A percentile compares a stretch with the other conserved stretches of the same genome.
These are phyloP conservation scores for Eudorina sp. DNA, from an alignment of 139 green algal genomes.

Conservation along the genomic window DNA sequence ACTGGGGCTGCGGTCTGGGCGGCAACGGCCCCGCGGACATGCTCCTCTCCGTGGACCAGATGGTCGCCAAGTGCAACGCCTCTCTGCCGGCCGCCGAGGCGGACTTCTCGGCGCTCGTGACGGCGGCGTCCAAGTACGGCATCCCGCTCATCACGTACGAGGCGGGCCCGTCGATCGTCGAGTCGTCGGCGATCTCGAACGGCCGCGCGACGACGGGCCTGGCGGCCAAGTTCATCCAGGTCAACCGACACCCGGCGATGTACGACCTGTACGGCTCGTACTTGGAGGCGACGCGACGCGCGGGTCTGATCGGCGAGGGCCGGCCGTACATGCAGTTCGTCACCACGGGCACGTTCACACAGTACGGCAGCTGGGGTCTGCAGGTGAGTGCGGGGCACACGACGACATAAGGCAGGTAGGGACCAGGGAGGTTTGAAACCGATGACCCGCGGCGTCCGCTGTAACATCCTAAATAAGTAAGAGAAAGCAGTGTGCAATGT, in stretches of 20 bases:
- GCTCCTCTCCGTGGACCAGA: slow-evolving; percentile 38
- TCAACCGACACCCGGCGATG: slow-evolving; percentile 55
- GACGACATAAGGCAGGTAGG: too few species aligned
- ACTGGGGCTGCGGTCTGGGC: slow-evolving; percentile 52
- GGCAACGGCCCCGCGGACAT: slow-evolving; percentile 30
- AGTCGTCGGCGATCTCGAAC: slow-evolving; percentile 30
- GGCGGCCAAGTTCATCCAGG: slow-evolving; percentile 19
- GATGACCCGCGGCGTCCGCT: too few species aligned
- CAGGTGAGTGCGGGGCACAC: slow-evolving; percentile 22
- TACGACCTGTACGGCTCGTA: slow-evolving; percentile 42
- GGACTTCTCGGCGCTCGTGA: background rate
- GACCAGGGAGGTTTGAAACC: too few species aligned
- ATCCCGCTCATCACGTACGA: slow-evolving; percentile 56
- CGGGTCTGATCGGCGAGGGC: slow-evolving; percentile 17
- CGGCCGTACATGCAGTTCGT: slow-evolving; percentile 45
- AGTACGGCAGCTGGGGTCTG: slow-evolving; percentile 47
- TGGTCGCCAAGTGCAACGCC: slow-evolving; percentile 45
- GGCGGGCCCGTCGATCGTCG: slow-evolving; percentile 45
- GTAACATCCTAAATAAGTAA: too few species aligned
- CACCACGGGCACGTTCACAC: background rate
- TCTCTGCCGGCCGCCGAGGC: background rate
- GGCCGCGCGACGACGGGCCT: background rate
- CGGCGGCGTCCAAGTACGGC: background rate
- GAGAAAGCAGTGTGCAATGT: too few species aligned
- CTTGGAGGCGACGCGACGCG: background rate